These are phyloP conservation scores for Coemansia sp. DNA, from an alignment of 192 early-diverging fungal species.

Conservation along the genomic window DNA sequence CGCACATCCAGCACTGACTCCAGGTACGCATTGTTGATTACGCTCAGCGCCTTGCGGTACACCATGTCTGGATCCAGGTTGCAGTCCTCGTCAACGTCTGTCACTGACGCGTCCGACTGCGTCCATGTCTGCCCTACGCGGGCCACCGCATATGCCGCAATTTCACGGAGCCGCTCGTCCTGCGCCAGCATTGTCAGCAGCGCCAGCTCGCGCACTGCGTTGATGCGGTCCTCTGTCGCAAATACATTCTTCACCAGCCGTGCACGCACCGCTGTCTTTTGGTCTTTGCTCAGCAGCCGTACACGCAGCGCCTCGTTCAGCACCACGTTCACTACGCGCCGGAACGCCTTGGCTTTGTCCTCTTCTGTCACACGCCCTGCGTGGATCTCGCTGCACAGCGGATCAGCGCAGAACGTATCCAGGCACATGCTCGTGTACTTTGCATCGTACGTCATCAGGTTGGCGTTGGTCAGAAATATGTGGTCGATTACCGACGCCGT, in stretches of 20 bases:
- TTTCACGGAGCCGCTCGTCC: constrained; percentile 37
- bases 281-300: constrained; percentile 47
- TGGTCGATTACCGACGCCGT: constrained; percentile 52
- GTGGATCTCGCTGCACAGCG: constrained; percentile 54
- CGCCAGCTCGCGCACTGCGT: constrained; percentile 40
- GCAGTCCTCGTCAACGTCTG: constrained; percentile 49
- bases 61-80: constrained; percentile 53
- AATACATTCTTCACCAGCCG: constrained; percentile 45
- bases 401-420: constrained; percentile 48
- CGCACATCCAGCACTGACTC: constrained; percentile 49
- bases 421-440: constrained; percentile 46
- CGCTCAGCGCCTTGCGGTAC: constrained; percentile 52
- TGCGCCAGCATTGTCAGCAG: constrained; percentile 50
- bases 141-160: constrained; percentile 41
- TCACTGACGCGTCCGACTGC: constrained; percentile 32
- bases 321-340: constrained; percentile 49
- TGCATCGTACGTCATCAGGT: constrained; percentile 51
- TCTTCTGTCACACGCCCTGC: constrained; percentile 43
- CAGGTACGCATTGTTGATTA: constrained; percentile 44
- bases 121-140: constrained; percentile 36
- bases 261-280: constrained; percentile 46
- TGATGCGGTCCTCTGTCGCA: constrained; percentile 45
- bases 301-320: constrained; percentile 55
- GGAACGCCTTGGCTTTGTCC: constrained; percentile 54
- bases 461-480: constrained; percentile 51